Conservation (phyloP, 1,284 basidiomycete species). For the Ustilago vetiveriae region DNA sequence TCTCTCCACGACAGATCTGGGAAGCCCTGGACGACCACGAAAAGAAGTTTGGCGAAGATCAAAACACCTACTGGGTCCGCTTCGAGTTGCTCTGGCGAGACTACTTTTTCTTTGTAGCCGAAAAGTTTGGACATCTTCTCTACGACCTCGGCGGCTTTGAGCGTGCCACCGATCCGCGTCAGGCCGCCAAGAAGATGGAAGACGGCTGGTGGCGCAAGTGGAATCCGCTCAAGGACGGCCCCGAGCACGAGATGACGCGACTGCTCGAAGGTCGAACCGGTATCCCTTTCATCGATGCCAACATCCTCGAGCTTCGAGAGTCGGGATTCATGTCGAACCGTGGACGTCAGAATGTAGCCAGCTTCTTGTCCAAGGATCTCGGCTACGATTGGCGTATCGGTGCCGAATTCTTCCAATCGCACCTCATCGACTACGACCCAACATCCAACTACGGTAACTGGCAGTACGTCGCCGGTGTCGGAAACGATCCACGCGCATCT, state of each 20-base stretch:
- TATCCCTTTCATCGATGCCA: conserved; percentile 72
- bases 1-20: conserved; percentile 70
- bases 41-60: conserved; percentile 64
- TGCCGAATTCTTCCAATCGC: conserved; percentile 71
- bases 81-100: conserved; percentile 73
- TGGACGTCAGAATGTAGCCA: conserved; percentile 72
- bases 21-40: conserved; percentile 67
- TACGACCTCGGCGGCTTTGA: conserved; percentile 70
- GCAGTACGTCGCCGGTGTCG: conserved; percentile 70
- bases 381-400: conserved; percentile 72
- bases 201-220: conserved; percentile 59
- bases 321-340: conserved; percentile 69
- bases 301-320: conserved; percentile 71
- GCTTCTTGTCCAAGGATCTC: conserved; percentile 71
- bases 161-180: conserved; percentile 68
- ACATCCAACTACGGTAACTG: conserved; percentile 64
- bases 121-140: conserved; percentile 68
- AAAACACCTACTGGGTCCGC: conserved; percentile 70
- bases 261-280: conserved; percentile 72
- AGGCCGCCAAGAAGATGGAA: conserved; percentile 67
- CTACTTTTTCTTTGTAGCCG: conserved; percentile 71
- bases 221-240: conserved; percentile 47
- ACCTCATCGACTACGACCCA: conserved; percentile 64
- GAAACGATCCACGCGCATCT: conserved; percentile 72
- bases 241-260: conserved; percentile 64